Conservation (phyloP, 345 rosid genomes). For the Hypericum androsaemum region DNA sequence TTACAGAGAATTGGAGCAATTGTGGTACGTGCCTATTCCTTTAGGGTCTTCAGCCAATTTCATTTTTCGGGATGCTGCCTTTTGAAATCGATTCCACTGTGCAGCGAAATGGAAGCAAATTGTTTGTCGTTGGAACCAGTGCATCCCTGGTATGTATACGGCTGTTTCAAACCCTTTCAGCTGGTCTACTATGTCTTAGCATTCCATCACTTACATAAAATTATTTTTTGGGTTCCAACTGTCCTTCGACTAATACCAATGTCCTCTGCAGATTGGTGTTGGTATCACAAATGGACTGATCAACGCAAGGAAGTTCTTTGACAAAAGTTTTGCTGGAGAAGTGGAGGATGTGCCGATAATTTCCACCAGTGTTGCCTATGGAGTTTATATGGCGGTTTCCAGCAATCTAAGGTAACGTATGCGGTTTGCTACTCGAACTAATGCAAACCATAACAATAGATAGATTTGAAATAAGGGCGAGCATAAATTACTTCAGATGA, state of each 20-base stretch:
- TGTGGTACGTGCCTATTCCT: slow-evolving; percentile 37
- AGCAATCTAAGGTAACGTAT: slow-evolving; percentile 74
- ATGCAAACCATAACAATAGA: too few species aligned
- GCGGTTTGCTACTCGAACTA: too few species aligned
- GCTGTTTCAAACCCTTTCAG: not conserved
- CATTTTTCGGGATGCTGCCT: not conserved
- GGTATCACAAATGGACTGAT: slow-evolving; percentile 74
- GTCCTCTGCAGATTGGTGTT: slow-evolving; percentile 62
- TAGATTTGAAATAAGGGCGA: too few species aligned
- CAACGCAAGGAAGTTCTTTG: slow-evolving; percentile 79
- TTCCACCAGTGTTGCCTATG: slow-evolving; percentile 94
- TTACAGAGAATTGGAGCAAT: slow-evolving; percentile 82
- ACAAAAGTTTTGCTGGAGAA: slow-evolving; percentile 47
- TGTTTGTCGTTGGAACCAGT: slow-evolving; percentile 85
- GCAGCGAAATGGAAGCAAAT: slow-evolving; percentile 87
- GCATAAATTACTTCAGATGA: too few species aligned
- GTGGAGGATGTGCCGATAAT: slow-evolving; percentile 74
- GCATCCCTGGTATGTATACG: slow-evolving; percentile 64
- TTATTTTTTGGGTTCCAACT: slow-evolving; percentile 1
- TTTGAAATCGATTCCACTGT: slow-evolving; percentile 1
- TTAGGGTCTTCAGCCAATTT: not conserved
- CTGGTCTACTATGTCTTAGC: not conserved
- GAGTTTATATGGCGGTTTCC: slow-evolving; percentile 92
- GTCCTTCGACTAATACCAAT: slow-evolving; percentile 13
- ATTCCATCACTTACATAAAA: too few species aligned